phyloP scores from a whole-genome alignment of 2,329 filamentous ascomycete genomes.

The Claviceps pazoutovae region DNA sequence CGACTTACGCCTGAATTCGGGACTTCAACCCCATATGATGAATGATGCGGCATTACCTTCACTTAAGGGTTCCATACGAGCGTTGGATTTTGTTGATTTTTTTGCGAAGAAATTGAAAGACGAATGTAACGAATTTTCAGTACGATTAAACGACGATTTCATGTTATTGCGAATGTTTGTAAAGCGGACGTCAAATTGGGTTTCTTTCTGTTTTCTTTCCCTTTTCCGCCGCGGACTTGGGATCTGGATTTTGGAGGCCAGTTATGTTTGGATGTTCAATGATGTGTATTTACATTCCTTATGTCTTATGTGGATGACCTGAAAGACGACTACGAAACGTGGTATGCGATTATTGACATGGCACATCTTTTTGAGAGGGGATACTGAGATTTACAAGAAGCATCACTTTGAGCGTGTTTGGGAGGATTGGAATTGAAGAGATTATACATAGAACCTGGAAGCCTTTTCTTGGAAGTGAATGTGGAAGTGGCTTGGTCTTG shows the following conservation, averaged over 20 bases:
- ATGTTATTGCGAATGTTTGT: neutral
- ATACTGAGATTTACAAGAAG: too few relatives aligned
- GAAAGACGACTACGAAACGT: neutral
- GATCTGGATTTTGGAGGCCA: neutral
- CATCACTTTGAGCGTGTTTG: too few relatives aligned
- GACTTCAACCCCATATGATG: neutral
- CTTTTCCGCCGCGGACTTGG: neutral
- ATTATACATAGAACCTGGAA: too few relatives aligned
- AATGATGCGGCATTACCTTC: too few relatives aligned
- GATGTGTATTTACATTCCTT: conserved; percentile 16
- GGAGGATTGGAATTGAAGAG: too few relatives aligned
- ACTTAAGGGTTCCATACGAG: neutral
- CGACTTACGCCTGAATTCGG: conserved; percentile 19
- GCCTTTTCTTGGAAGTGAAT: too few relatives aligned
- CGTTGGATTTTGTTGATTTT: neutral
- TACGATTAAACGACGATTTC: conserved; percentile 21
- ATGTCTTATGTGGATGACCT: conserved; percentile 3
- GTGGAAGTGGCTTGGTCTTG: too few relatives aligned
- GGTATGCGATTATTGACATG: neutral
- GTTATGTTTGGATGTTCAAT: neutral
- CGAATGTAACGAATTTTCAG: conserved; percentile 12
- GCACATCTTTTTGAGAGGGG: too few relatives aligned
- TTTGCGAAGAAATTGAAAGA: neutral
- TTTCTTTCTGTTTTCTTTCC: neutral
- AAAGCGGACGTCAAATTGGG: neutral